These are phyloP conservation scores for Fusarium sp. DNA, from an alignment of 2,329 filamentous ascomycete genomes.

Conservation along the genomic window DNA sequence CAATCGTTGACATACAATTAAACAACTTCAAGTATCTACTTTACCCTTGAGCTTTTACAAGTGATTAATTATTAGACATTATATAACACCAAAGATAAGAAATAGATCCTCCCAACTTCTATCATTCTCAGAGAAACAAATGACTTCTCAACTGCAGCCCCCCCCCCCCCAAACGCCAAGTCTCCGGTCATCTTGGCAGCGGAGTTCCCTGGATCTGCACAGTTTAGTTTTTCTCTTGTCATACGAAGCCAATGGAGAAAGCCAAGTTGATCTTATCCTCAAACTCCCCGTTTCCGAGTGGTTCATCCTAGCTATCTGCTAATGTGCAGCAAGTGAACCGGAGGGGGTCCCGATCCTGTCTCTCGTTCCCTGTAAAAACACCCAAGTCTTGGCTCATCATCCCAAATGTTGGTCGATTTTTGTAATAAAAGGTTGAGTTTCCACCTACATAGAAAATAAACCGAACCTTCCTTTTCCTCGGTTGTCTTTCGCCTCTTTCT, in stretches of 20 bases:
- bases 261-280: slow-evolving; percentile 34
- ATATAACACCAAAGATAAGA: neutral
- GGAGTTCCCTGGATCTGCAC: slow-evolving; percentile 13
- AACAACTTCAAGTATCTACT: neutral
- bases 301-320: neutral
- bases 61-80: too few species aligned
- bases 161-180: slow-evolving; percentile 29
- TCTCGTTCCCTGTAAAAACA: neutral
- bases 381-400: slow-evolving; percentile 16
- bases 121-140: neutral
- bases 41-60: neutral
- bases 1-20: neutral
- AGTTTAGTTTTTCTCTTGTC: slow-evolving; percentile 14
- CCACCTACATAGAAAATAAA: neutral
- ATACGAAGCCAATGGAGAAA: slow-evolving; percentile 27
- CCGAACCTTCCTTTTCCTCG: neutral
- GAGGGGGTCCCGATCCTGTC: slow-evolving; percentile 3
- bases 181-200: slow-evolving; percentile 38
- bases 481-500: neutral
- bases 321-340: neutral
- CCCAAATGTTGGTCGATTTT: neutral
- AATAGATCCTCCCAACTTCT: neutral
- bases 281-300: neutral
- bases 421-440: slow-evolving; percentile 32
- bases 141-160: neutral